These are phyloP conservation scores for Camelina laxa DNA, from an alignment of 345 rosid species.

Conservation along the genomic window DNA sequence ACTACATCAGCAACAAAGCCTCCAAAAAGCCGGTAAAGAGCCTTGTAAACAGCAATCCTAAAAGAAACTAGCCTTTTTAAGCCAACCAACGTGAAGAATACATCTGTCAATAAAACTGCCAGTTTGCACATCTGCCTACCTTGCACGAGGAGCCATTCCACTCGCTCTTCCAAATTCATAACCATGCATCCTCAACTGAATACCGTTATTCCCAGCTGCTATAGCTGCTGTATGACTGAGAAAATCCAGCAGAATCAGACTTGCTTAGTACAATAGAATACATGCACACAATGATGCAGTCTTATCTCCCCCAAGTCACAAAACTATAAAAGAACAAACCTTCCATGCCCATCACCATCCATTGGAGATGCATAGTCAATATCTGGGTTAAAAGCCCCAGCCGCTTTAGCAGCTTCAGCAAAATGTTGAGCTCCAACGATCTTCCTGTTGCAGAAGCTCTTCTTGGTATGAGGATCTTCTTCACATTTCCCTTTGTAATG, in stretches of 20 bases:
- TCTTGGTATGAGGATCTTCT: slow-evolving; percentile 78
- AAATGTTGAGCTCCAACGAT: slow-evolving; percentile 98
- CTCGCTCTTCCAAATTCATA: slow-evolving; percentile 99
- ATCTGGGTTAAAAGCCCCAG: slow-evolving; percentile 86
- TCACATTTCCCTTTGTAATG: slow-evolving; percentile 95
- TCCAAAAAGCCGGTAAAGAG: slow-evolving; percentile 96
- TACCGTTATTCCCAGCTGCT: slow-evolving; percentile 99
- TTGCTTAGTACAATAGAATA: slow-evolving; percentile 2
- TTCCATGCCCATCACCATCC: slow-evolving; percentile 99
- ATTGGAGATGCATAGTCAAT: slow-evolving; percentile 91
- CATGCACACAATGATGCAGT: neutral
- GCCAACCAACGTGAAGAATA: slow-evolving; percentile 11
- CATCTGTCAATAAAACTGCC: slow-evolving; percentile 16
- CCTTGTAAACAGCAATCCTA: slow-evolving; percentile 98
- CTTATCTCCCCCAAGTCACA: neutral
- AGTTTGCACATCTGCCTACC: slow-evolving; percentile 51
- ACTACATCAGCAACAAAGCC: slow-evolving; percentile 99
- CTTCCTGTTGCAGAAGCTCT: slow-evolving; percentile 88
- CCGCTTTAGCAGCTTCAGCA: slow-evolving; percentile 96
- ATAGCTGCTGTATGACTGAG: slow-evolving; percentile 97
- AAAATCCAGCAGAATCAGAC: slow-evolving; percentile 39
- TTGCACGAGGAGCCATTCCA: slow-evolving; percentile 99
- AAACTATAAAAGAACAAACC: slow-evolving; percentile 51
- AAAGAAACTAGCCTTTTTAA: slow-evolving; percentile 28
- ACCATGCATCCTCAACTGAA: slow-evolving; percentile 87